These are phyloP conservation scores for Alternaria hordeiaustralica DNA, from an alignment of 2,329 filamentous ascomycete species.

Conservation along the genomic window DNA sequence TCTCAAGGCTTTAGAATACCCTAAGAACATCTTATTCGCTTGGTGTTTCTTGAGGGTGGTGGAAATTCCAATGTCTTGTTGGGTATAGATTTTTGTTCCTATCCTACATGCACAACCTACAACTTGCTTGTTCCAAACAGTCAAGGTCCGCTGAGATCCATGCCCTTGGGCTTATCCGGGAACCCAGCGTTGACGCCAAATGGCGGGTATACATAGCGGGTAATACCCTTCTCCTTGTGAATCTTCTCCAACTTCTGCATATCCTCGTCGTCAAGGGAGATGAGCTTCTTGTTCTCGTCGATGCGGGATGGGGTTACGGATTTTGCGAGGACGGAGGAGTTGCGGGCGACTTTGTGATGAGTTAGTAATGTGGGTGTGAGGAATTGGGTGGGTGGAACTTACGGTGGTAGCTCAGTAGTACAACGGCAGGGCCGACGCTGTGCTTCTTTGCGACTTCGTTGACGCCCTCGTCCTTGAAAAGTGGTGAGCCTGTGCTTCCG, in stretches of 20 bases:
- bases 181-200: conserved; percentile 59
- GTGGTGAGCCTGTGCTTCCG: conserved; percentile 56
- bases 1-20: not conserved
- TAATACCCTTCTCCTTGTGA: conserved; percentile 56
- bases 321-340: conserved; percentile 75
- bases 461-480: conserved; percentile 57
- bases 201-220: conserved; percentile 56
- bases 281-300: conserved; percentile 71
- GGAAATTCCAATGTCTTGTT: conserved; percentile 4
- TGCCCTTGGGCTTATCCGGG: conserved; percentile 54
- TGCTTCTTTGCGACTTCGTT: conserved; percentile 59
- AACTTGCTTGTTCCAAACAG: conserved; percentile 10
- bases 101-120: conserved; percentile 6
- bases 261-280: conserved; percentile 70
- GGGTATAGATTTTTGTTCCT: conserved; percentile 17
- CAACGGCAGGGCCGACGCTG: conserved; percentile 57
- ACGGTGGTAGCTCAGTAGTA: conserved; percentile 77
- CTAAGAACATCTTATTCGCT: too few relatives aligned
- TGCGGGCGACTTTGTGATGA: conserved; percentile 64
- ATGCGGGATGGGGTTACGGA: conserved; percentile 73
- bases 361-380: not conserved
- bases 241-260: conserved; percentile 58
- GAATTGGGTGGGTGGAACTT: conserved; percentile 40
- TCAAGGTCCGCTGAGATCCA: conserved; percentile 44
- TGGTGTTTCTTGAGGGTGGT: too few relatives aligned